phyloP scores from a whole-genome alignment of 208 protist species.

The Trypanosoma lewisi region DNA sequence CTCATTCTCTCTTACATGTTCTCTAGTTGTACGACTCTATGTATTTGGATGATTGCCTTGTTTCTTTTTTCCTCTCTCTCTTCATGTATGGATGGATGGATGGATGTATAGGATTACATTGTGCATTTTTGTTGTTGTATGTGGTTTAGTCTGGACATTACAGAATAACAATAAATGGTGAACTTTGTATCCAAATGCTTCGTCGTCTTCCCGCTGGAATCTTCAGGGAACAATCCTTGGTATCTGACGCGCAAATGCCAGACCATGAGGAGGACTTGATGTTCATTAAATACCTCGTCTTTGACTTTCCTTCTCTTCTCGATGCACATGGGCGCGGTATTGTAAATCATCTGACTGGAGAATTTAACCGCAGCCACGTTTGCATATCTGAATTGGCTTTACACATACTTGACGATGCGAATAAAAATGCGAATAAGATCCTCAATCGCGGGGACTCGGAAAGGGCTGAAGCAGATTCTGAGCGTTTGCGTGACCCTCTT shows the following conservation, averaged over 20 bases:
- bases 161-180: not conserved
- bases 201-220: slow-evolving; percentile 9
- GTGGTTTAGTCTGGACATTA: too few relatives aligned
- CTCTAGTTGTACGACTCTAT: too few relatives aligned
- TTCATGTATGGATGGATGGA: too few relatives aligned
- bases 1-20: too few relatives aligned
- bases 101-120: too few relatives aligned
- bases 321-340: slow-evolving; percentile 11
- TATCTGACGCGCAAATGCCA: too few relatives aligned
- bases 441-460: not conserved
- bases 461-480: not conserved
- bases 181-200: slow-evolving; percentile 7
- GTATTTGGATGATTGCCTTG: too few relatives aligned
- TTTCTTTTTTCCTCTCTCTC: too few relatives aligned
- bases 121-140: not conserved
- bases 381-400: slow-evolving; percentile 17
- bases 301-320: slow-evolving; percentile 22
- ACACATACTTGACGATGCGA: slow-evolving; percentile 17
- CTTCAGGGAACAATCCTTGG: not conserved
- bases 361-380: slow-evolving; percentile 3
- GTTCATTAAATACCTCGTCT: slow-evolving; percentile 5
- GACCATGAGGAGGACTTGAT: not conserved
- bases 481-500: slow-evolving; percentile 15
- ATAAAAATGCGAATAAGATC: slow-evolving; percentile 11
- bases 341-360: slow-evolving; percentile 15